These are phyloP conservation scores for Cercospora sp. DNA, from an alignment of 2,329 filamentous ascomycete genomes.

Conservation along the genomic window DNA sequence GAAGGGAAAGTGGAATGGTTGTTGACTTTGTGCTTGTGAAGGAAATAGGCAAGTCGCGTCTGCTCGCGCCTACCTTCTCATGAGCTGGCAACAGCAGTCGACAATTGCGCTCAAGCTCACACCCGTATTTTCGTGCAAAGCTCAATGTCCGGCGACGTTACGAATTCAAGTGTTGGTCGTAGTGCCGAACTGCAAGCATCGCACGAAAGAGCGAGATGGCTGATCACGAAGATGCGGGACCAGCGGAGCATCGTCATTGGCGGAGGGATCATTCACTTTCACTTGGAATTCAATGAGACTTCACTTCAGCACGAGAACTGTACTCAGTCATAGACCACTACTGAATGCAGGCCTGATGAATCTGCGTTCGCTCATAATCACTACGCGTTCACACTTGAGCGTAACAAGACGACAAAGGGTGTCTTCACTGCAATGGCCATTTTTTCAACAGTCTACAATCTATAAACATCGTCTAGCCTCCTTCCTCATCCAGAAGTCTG, in stretches of 20 bases:
- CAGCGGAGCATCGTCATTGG: not conserved
- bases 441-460: not conserved
- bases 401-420: no score
- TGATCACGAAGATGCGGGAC: not conserved
- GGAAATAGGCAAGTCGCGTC: not conserved
- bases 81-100: not conserved
- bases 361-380: not conserved
- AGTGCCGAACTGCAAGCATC: not conserved
- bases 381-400: not conserved
- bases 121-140: not conserved
- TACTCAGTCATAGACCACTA: not conserved
- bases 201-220: not conserved
- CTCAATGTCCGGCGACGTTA: not conserved
- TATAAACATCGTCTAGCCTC: not conserved
- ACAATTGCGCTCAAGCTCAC: not conserved
- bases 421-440: not conserved
- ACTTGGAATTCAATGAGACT: not conserved
- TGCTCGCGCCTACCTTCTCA: not conserved
- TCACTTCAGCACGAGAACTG: not conserved
- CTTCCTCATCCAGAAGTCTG: not conserved
- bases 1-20: not conserved
- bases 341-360: not conserved
- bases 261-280: not conserved
- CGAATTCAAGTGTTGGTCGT: not conserved
- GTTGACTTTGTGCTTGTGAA: not conserved